Conservation (phyloP, 2,329 filamentous ascomycete species). For the Verticillium zaregamsianum region DNA sequence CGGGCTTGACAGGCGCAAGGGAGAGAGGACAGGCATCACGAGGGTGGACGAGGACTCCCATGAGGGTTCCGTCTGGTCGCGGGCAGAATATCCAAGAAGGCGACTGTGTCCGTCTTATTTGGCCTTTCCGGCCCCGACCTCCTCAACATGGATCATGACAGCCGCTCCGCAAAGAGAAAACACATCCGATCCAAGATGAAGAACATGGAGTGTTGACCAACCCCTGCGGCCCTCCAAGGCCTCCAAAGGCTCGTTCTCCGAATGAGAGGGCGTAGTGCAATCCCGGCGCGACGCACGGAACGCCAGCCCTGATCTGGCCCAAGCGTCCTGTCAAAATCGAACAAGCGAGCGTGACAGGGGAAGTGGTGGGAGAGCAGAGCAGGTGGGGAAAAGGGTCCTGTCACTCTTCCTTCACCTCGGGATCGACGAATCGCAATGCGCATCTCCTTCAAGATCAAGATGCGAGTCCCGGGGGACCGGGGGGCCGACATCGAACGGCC, state of each 20-base stretch:
- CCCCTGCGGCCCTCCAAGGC: too few species aligned
- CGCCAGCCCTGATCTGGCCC: background rate
- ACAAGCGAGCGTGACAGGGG: background rate
- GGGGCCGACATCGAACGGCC: background rate
- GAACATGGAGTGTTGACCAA: background rate
- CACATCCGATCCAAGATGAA: background rate
- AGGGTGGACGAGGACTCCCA: too few species aligned
- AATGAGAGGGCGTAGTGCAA: background rate
- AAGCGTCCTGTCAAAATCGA: slow-evolving; percentile 2
- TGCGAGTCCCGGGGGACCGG: background rate
- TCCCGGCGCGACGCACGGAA: background rate
- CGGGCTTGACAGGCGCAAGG: too few species aligned
- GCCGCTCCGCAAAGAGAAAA: background rate
- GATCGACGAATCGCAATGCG: background rate
- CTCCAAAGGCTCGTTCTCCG: too few species aligned
- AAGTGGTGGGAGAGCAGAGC: background rate
- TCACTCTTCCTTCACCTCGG: background rate
- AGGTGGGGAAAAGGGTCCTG: slow-evolving; percentile 1
- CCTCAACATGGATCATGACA: too few species aligned
- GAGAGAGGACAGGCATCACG: too few species aligned
- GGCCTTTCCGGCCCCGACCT: too few species aligned
- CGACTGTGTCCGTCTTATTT: too few species aligned
- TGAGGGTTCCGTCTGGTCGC: too few species aligned
- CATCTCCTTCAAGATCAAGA: background rate
- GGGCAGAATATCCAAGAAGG: too few species aligned